A percentile compares a stretch with the other conserved stretches of the same genome.
These are phyloP conservation scores for Botrytis pseudocinerea DNA, from an alignment of 2,329 filamentous ascomycete genomes.

Conservation along the genomic window DNA sequence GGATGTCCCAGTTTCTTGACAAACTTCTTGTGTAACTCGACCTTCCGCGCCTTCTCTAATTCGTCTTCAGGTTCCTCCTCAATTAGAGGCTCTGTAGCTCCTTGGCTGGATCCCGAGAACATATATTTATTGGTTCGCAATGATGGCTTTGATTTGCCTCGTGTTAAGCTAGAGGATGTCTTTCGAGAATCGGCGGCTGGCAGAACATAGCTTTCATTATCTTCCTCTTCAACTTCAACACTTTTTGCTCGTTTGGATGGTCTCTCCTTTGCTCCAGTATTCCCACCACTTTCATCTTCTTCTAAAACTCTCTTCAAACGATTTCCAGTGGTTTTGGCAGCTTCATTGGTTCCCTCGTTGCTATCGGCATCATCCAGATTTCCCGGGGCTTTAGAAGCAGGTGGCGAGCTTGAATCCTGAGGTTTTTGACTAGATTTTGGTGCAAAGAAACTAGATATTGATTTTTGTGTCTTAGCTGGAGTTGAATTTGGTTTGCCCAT, in stretches of 20 bases:
- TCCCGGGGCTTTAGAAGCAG: slow-evolving; percentile 27
- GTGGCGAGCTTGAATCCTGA: slow-evolving; percentile 39
- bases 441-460: slow-evolving; percentile 84
- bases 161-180: slow-evolving; percentile 32
- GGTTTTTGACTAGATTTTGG: slow-evolving; percentile 46
- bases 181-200: slow-evolving; percentile 44
- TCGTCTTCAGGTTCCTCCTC: slow-evolving; percentile 47
- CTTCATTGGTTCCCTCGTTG: slow-evolving; percentile 30
- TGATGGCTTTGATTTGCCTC: slow-evolving; percentile 33
- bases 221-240: slow-evolving; percentile 40
- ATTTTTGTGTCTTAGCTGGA: slow-evolving; percentile 62
- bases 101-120: slow-evolving; percentile 47
- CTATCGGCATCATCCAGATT: slow-evolving; percentile 38
- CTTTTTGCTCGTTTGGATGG: slow-evolving; percentile 50
- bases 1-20: slow-evolving; percentile 86
- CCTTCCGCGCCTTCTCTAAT: slow-evolving; percentile 59
- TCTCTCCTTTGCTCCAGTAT: slow-evolving; percentile 44
- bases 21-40: slow-evolving; percentile 78
- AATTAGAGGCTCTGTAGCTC: slow-evolving; percentile 30
- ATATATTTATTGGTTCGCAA: slow-evolving; percentile 54
- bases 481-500: slow-evolving; percentile 35
- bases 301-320: slow-evolving; percentile 53
- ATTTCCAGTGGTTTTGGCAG: slow-evolving; percentile 28
- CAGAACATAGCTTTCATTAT: slow-evolving; percentile 45
- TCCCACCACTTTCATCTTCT: slow-evolving; percentile 49